These are phyloP conservation scores for Globisporangium paddicum DNA, from an alignment of 352 stramenopile species.

Conservation along the genomic window DNA sequence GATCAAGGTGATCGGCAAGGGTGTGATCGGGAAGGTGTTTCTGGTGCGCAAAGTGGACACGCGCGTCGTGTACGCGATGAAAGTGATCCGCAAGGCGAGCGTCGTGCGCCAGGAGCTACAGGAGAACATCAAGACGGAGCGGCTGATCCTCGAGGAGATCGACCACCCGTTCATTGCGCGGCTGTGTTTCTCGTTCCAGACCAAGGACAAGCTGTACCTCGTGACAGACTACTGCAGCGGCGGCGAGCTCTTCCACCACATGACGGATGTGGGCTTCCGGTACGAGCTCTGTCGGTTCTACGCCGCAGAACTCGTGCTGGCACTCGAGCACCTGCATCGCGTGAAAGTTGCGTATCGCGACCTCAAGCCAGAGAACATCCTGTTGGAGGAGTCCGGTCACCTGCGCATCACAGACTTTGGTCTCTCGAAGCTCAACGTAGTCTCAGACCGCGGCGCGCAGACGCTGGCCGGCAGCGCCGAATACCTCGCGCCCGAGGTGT, in stretches of 20 bases:
- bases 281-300: conserved; percentile 91
- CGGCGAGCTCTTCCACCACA: conserved; percentile 98
- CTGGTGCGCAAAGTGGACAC: conserved; percentile 87
- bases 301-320: conserved; percentile 92
- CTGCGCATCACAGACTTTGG: conserved; percentile 98
- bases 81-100: conserved; percentile 96
- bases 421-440: conserved; percentile 71
- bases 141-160: conserved; percentile 96
- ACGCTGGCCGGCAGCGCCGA: conserved; percentile 82
- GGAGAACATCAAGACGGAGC: conserved; percentile 96
- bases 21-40: conserved; percentile 88
- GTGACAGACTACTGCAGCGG: conserved; percentile 89
- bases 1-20: conserved; percentile 81
- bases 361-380: conserved; percentile 96
- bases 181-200: conserved; percentile 98
- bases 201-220: conserved; percentile 84
- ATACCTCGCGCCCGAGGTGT: conserved; percentile 88
- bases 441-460: conserved; percentile 61
- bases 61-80: conserved; percentile 95
- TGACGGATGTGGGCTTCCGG: conserved; percentile 85
- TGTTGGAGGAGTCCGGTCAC: conserved; percentile 88
- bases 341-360: conserved; percentile 96
- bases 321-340: conserved; percentile 94
- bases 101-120: conserved; percentile 92
- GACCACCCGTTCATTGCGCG: conserved; percentile 98